Evolutionary conservation across 352 stramenopile species (phyloP).

Genomic region (Globisporangium spiculum): DNA sequence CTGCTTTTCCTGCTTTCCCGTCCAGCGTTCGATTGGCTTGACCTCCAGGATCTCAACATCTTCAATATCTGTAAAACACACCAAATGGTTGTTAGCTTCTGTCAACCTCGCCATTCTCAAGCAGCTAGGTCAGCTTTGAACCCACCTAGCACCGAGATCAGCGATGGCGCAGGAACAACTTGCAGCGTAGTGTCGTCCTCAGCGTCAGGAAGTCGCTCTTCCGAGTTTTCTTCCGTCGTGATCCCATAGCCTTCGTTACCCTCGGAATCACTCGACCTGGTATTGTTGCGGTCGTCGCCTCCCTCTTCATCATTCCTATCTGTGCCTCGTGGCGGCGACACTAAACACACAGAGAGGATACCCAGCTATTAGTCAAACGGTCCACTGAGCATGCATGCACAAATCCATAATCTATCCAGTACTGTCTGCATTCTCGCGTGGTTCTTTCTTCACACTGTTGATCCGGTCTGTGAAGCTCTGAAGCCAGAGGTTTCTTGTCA

Average conservation of each 20-base stretch:
- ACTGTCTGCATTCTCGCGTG: neutral
- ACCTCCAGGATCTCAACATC: neutral
- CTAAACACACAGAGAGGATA: neutral
- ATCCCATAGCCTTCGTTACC: conserved; percentile 9
- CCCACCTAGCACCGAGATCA: neutral
- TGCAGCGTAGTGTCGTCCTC: neutral
- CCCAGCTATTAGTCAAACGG: neutral
- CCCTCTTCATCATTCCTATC: neutral
- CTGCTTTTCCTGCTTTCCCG: neutral
- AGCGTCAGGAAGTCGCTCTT: conserved; percentile 1
- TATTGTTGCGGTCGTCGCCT: neutral
- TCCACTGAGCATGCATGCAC: neutral
- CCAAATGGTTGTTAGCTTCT: neutral
- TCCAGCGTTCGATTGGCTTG: neutral
- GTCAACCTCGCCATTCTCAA: neutral
- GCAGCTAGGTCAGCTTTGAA: neutral
- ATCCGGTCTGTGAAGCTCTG: neutral
- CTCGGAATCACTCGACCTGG: neutral
- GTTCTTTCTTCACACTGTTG: neutral
- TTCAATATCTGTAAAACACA: neutral
- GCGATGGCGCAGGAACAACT: neutral
- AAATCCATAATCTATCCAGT: neutral
- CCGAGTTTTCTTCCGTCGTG: conserved; percentile 14
- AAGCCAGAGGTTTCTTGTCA: neutral
- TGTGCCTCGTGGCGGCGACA: neutral